Conservation (phyloP, 2,329 filamentous ascomycete species). For the Penicillium sp. region DNA sequence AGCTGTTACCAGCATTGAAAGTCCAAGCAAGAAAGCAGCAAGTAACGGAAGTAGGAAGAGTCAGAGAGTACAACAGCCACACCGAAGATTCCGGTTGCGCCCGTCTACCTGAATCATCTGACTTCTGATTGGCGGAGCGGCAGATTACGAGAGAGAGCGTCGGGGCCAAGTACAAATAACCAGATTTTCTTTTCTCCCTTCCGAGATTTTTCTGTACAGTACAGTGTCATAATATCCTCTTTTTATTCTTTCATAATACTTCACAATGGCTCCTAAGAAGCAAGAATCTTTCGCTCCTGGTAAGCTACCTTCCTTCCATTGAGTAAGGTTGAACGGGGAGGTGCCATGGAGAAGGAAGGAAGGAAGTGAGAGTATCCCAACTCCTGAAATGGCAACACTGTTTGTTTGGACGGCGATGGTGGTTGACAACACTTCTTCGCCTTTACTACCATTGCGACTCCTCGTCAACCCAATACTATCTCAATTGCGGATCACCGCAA, state of each 20-base stretch:
- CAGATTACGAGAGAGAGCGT: constrained; percentile 36
- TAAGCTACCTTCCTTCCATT: constrained; percentile 14
- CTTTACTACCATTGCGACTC: neutral
- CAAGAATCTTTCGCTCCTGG: constrained; percentile 26
- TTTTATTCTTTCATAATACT: constrained; percentile 14
- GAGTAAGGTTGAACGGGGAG: neutral
- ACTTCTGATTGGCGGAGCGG: constrained; percentile 32
- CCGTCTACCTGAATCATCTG: constrained; percentile 36
- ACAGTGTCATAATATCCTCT: constrained; percentile 17
- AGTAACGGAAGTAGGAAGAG: too few relatives aligned
- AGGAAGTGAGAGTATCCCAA: neutral
- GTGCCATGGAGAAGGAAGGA: neutral
- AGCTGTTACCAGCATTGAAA: neutral
- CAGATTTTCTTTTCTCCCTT: constrained; percentile 32
- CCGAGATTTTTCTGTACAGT: constrained; percentile 19
- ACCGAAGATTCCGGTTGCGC: constrained; percentile 33
- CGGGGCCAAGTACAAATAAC: constrained; percentile 38
- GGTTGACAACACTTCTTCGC: neutral
- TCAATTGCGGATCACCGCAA: constrained; percentile 2
- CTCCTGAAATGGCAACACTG: neutral
- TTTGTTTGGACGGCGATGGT: neutral
- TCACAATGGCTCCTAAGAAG: constrained; percentile 25
- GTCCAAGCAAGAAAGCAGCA: neutral
- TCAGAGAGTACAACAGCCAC: constrained; percentile 4
- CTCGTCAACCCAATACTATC: neutral